Evolutionary conservation across 441 rosid species (phyloP).

Genomic region (Erodium moschatum): DNA sequence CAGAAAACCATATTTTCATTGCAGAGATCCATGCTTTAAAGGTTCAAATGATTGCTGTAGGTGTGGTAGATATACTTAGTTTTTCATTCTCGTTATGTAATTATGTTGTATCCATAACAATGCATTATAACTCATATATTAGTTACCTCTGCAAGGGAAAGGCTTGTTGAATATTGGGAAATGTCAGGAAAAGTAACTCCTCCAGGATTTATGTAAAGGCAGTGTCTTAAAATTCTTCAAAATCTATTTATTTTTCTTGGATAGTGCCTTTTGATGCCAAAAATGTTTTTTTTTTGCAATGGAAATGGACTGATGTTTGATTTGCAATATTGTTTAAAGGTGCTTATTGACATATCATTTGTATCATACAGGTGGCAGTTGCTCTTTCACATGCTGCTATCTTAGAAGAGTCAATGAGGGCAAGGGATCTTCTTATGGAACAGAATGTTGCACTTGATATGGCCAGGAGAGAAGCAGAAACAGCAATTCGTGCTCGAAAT

Average conservation of each 20-base stretch:
- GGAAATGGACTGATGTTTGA: neutral
- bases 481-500: conserved; percentile 90
- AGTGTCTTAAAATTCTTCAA: neutral
- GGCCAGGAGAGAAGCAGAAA: conserved; percentile 92
- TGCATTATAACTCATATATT: neutral
- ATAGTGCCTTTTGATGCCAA: neutral
- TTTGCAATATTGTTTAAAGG: neutral
- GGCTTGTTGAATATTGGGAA: neutral
- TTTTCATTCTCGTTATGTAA: too few relatives aligned
- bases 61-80: neutral
- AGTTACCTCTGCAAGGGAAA: neutral
- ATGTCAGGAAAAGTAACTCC: neutral
- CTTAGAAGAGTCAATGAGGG: conserved; percentile 94
- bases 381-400: conserved; percentile 98
- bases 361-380: conserved; percentile 68
- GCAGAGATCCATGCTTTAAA: neutral
- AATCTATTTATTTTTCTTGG: neutral
- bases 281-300: neutral
- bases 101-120: too few relatives aligned
- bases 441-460: conserved; percentile 88
- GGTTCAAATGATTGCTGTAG: neutral
- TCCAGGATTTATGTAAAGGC: neutral
- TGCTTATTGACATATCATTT: conserved; percentile 13
- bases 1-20: neutral
- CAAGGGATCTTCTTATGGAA: conserved; percentile 93